phyloP scores from a whole-genome alignment of 1,139 yeast species.

The Suhomyces maxii region DNA sequence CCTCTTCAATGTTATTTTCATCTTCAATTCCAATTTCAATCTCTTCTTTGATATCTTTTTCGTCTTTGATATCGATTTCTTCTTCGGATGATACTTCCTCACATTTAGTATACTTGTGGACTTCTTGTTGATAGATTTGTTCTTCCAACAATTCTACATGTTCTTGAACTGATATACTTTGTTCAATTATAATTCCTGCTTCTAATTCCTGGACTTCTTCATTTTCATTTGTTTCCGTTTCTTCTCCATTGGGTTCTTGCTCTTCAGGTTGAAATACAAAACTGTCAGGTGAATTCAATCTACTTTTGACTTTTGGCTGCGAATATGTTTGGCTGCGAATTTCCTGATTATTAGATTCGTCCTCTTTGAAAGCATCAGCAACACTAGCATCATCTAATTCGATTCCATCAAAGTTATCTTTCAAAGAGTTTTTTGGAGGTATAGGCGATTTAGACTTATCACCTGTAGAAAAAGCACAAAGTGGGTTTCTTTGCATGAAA shows the following conservation, averaged over 20 bases:
- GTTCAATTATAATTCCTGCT: neutral
- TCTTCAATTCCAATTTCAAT: neutral
- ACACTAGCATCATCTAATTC: neutral
- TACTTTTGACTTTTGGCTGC: neutral
- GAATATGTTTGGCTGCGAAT: neutral
- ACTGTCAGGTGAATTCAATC: neutral
- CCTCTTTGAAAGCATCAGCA: neutral
- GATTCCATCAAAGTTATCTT: neutral
- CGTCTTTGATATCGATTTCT: neutral
- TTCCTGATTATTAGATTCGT: neutral
- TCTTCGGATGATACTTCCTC: neutral
- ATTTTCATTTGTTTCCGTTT: neutral
- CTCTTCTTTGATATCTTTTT: neutral
- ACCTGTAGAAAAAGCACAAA: neutral
- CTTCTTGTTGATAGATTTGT: too few species aligned
- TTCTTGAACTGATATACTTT: too few species aligned
- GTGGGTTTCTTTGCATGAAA: neutral
- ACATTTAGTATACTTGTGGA: neutral
- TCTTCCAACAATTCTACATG: too few species aligned
- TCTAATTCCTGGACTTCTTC: neutral
- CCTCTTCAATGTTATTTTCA: too few species aligned
- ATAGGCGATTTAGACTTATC: neutral
- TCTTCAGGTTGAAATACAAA: neutral
- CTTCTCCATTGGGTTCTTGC: neutral
- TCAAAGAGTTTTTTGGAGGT: neutral